Conservation (phyloP, 2,329 filamentous ascomycete species). For the Helminthosporium solani region DNA sequence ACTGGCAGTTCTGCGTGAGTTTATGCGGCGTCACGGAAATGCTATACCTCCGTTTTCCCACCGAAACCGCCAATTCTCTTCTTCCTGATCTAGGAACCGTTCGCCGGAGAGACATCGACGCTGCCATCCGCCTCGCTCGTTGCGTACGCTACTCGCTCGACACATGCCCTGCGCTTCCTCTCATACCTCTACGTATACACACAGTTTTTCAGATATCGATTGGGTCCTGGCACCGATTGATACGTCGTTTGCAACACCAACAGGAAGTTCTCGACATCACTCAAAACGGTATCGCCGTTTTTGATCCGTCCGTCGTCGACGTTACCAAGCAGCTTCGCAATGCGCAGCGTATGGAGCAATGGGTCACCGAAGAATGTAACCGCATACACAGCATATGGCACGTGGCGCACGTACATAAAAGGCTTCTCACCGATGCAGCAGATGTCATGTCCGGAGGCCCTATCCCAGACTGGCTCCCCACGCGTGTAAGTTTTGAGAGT, state of each 20-base stretch:
- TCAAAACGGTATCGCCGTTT: background rate
- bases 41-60: constrained; percentile 24
- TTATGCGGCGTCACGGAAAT: constrained; percentile 29
- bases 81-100: constrained; percentile 20
- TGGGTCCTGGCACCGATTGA: constrained; percentile 26
- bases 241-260: constrained; percentile 9
- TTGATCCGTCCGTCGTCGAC: background rate
- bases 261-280: background rate
- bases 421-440: constrained; percentile 20
- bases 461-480: constrained; percentile 32
- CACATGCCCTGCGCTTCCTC: constrained; percentile 21
- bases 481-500: constrained; percentile 26
- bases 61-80: constrained; percentile 13
- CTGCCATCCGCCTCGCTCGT: constrained; percentile 23
- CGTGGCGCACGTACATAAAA: constrained; percentile 20
- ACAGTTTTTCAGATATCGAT: constrained; percentile 29
- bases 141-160: constrained; percentile 23
- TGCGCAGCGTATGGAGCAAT: constrained; percentile 27
- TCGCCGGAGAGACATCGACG: constrained; percentile 18
- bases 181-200: constrained; percentile 31
- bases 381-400: constrained; percentile 25
- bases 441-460: constrained; percentile 28
- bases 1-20: constrained; percentile 27
- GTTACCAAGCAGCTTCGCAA: background rate
- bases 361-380: constrained; percentile 23